Evolutionary conservation across 352 stramenopile species (phyloP).

Genomic region (Thraustochytrium sp.): DNA sequence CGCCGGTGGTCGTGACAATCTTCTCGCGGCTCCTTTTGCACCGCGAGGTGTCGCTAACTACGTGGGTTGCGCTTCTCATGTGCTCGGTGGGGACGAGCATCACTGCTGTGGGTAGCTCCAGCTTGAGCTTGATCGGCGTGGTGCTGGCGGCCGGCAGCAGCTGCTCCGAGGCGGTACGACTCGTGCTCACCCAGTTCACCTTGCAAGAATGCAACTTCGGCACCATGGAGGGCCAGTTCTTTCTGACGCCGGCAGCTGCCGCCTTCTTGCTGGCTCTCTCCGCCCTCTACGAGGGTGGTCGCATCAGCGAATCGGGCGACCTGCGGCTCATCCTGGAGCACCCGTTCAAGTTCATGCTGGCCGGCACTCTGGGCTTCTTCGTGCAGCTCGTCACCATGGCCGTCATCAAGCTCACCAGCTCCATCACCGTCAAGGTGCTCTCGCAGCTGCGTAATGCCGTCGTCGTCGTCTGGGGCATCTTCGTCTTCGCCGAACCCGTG

Average conservation of each 20-base stretch:
- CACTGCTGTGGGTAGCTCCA: constrained; percentile 17
- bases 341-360: constrained; percentile 25
- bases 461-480: constrained; percentile 8
- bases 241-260: constrained; percentile 32
- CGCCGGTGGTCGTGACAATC: constrained; percentile 45
- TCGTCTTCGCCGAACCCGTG: constrained; percentile 8
- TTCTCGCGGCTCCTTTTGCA: neutral
- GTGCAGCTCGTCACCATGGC: constrained; percentile 45
- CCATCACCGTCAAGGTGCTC: constrained; percentile 48
- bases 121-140: constrained; percentile 41
- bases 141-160: constrained; percentile 42
- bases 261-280: constrained; percentile 42
- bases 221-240: constrained; percentile 46
- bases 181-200: constrained; percentile 47
- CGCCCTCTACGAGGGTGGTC: constrained; percentile 11
- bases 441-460: constrained; percentile 31
- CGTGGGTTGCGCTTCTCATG: constrained; percentile 23
- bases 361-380: constrained; percentile 39
- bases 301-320: constrained; percentile 19
- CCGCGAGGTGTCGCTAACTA: neutral
- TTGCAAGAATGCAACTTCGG: constrained; percentile 47
- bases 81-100: constrained; percentile 43
- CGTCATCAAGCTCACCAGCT: constrained; percentile 48
- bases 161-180: constrained; percentile 39
- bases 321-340: constrained; percentile 23